These are phyloP conservation scores for Saturnispora ahearnii DNA, from an alignment of 805 yeast genomes.

Conservation along the genomic window DNA sequence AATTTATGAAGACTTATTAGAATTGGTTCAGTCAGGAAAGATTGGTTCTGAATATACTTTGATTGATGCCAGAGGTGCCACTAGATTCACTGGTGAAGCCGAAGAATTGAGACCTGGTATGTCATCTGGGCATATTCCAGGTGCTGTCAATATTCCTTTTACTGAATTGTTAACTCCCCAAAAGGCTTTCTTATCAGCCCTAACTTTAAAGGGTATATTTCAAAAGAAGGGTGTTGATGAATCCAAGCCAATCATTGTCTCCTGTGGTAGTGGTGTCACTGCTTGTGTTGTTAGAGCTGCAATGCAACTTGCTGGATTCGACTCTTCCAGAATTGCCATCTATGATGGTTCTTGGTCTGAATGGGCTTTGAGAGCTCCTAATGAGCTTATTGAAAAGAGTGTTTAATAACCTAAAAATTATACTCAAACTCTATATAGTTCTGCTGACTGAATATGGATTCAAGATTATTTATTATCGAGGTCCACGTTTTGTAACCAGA, in stretches of 20 bases:
- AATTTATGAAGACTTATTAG: slow-evolving; percentile 55
- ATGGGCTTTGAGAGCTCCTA: slow-evolving; percentile 70
- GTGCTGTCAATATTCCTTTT: slow-evolving; percentile 72
- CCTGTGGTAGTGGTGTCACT: slow-evolving; percentile 97
- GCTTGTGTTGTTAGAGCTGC: slow-evolving; percentile 84
- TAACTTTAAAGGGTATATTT: slow-evolving; percentile 41
- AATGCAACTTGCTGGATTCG: slow-evolving; percentile 43
- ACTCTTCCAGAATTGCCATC: slow-evolving; percentile 39
- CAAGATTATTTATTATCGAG: slow-evolving; percentile 13
- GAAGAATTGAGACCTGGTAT: slow-evolving; percentile 89
- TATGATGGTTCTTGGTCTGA: slow-evolving; percentile 91
- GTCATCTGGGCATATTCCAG: slow-evolving; percentile 84
- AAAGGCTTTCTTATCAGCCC: slow-evolving; percentile 39
- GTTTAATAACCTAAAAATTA: slow-evolving; percentile 7
- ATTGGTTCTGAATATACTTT: slow-evolving; percentile 39
- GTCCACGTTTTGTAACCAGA: slow-evolving; percentile 19
- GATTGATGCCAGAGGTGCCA: slow-evolving; percentile 75
- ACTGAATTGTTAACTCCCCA: slow-evolving; percentile 43
- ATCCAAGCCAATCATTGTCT: slow-evolving; percentile 62
- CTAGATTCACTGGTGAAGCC: slow-evolving; percentile 66
- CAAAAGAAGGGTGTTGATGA: slow-evolving; percentile 30
- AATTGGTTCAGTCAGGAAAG: slow-evolving; percentile 42
- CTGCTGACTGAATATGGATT: slow-evolving; percentile 8
- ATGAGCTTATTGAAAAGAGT: slow-evolving; percentile 41
- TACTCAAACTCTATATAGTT: slow-evolving; percentile 9